Base-by-base conservation (phyloP, 2,329 filamentous ascomycete species). In the Sphaerulina musiva region DNA sequence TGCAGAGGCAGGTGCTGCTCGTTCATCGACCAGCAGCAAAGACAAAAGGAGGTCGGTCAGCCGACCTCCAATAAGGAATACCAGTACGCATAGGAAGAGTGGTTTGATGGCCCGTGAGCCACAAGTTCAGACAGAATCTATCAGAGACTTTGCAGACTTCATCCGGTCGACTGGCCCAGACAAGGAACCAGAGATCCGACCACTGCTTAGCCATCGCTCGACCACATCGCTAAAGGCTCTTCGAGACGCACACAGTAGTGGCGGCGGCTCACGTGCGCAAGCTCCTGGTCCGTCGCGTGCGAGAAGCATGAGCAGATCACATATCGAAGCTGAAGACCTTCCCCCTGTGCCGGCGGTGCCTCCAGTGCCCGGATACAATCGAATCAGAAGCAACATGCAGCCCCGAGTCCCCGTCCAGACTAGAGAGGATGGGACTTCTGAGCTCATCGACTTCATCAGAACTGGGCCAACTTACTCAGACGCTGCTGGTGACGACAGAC, bases 391-490 rank as follows among this genome's bases (percentile, higher is more conserved):
- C 51, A 59, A 54, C 44, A 58, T 64, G 59, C 63, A 67, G 55
- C 59, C 67, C 11, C 59, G 66, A 48, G 58, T 50, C 29, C 64
- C 92, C 54, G 86, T 89, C 46, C 84, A 89, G 29, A 52, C 47
- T 57, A 77, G 79, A 41, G 78, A 83, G 12, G 78, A 83, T 47
- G 84, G 85, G 60, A 95, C 85, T 53, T 87, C 88, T 10, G 93
- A 96, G 57, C 75, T 98, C 54, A 95, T 96, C 61, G 91, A 97
- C 68, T 97, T 98, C 69, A 95, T 98, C 60, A 85, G 91, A 44
- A 85, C 89, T 67, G 92, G 91, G 0, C 90, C 90, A 2, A 42
- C 59, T 36, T 73, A 76, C 34, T 77, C 76, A 42, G 43, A 50
- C 11, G 34, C 51, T 14, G 14, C 48, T 17, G 44, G 31, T 23